Conservation (phyloP, 1,139 yeast species). For the Yamadazyma epiphylla region DNA sequence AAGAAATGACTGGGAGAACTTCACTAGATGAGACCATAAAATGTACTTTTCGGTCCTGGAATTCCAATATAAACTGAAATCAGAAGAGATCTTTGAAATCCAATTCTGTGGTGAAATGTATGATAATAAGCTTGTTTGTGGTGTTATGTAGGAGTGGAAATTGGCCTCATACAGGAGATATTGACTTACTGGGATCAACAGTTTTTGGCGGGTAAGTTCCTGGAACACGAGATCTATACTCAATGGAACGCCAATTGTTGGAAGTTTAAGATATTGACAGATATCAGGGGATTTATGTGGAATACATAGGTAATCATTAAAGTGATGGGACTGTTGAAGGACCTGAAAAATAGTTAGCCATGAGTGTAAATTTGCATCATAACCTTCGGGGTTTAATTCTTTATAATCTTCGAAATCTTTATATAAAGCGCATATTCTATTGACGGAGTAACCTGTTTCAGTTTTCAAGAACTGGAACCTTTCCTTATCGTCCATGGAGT, state of each 20-base stretch:
- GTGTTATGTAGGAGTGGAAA: slow-evolving; percentile 9
- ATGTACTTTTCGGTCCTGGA: slow-evolving; percentile 21
- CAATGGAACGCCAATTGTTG: slow-evolving; percentile 28
- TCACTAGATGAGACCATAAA: slow-evolving; percentile 19
- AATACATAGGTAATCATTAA: slow-evolving; percentile 18
- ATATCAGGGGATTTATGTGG: slow-evolving; percentile 21
- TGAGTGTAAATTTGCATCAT: slow-evolving; percentile 62
- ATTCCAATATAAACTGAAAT: not conserved
- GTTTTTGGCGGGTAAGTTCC: slow-evolving; percentile 21
- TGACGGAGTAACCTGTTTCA: slow-evolving; percentile 8
- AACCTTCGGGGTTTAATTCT: slow-evolving; percentile 63
- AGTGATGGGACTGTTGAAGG: slow-evolving; percentile 16
- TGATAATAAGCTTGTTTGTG: slow-evolving; percentile 7
- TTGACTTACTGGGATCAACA: slow-evolving; percentile 21
- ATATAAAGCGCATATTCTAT: slow-evolving; percentile 60
- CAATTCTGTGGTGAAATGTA: slow-evolving; percentile 20
- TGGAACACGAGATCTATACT: slow-evolving; percentile 19
- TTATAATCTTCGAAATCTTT: slow-evolving; percentile 53
- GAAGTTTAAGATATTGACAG: slow-evolving; percentile 17
- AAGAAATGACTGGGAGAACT: slow-evolving; percentile 13
- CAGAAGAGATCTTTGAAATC: slow-evolving; percentile 7
- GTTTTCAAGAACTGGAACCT: slow-evolving; percentile 5
- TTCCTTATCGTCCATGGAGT: not conserved
- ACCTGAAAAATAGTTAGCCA: slow-evolving; percentile 42
- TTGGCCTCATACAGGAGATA: slow-evolving; percentile 11